Evolutionary conservation across 2,329 filamentous ascomycete genomes (phyloP).

Genomic region (Aspergillus sp.): DNA sequence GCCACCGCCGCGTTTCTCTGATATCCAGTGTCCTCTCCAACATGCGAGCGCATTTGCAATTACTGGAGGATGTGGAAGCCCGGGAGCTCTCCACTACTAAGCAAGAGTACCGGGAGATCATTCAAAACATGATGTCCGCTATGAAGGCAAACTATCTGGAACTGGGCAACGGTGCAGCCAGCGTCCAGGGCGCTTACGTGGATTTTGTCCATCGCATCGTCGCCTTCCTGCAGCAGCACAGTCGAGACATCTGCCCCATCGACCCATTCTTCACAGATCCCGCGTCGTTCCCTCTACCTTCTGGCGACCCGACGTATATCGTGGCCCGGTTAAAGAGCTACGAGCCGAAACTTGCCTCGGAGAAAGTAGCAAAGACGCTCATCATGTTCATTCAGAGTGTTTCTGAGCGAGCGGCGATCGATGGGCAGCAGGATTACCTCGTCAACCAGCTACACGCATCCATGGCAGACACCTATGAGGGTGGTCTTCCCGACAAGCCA

Average conservation of each 20-base stretch:
- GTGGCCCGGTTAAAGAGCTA: constrained; percentile 63
- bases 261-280: constrained; percentile 64
- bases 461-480: constrained; percentile 49
- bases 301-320: constrained; percentile 62
- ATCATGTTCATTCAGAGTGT: constrained; percentile 62
- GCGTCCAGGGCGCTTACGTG: constrained; percentile 56
- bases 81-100: constrained; percentile 38
- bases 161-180: constrained; percentile 40
- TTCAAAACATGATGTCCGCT: constrained; percentile 59
- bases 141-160: constrained; percentile 65
- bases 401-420: constrained; percentile 59
- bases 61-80: constrained; percentile 34
- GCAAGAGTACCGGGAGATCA: constrained; percentile 52
- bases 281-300: constrained; percentile 60
- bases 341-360: constrained; percentile 53
- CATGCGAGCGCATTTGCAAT: constrained; percentile 56
- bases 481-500: constrained; percentile 40
- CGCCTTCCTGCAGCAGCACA: constrained; percentile 62
- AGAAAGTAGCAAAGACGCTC: constrained; percentile 55
- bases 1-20: constrained; percentile 55
- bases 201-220: constrained; percentile 63
- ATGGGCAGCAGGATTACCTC: constrained; percentile 59
- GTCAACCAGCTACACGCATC: constrained; percentile 55
- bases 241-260: constrained; percentile 56
- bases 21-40: constrained; percentile 61